Evolutionary conservation across 2,329 filamentous ascomycete species (phyloP).

Genomic region (Ascochyta rabiei): DNA sequence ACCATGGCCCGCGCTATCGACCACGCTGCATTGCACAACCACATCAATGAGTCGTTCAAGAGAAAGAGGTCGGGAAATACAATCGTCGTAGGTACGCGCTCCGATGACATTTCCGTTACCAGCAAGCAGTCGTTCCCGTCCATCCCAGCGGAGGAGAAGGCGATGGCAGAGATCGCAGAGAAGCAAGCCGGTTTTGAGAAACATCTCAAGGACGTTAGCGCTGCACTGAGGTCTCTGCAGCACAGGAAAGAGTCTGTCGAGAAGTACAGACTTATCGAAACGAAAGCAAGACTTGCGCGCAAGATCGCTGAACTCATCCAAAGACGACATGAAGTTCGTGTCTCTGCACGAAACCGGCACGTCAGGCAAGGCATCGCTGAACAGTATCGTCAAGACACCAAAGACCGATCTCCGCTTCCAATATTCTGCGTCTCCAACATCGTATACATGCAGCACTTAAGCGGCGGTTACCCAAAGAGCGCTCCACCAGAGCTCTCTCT

Average conservation of each 20-base stretch:
- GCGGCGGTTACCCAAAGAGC: slow-evolving; percentile 3
- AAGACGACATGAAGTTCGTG: background rate
- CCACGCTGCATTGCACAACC: slow-evolving; percentile 14
- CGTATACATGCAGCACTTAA: slow-evolving; percentile 23
- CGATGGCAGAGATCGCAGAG: slow-evolving; percentile 1
- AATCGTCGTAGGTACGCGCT: slow-evolving; percentile 26
- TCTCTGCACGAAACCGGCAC: slow-evolving; percentile 16
- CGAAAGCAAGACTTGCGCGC: background rate
- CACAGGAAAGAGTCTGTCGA: background rate
- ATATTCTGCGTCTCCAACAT: slow-evolving; percentile 29
- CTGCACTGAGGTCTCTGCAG: background rate
- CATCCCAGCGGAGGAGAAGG: slow-evolving; percentile 5
- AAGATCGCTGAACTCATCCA: background rate
- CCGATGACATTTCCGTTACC: slow-evolving; percentile 22
- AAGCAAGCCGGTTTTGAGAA: background rate
- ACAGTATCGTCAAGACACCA: slow-evolving; percentile 20
- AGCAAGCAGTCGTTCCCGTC: background rate
- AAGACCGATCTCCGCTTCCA: slow-evolving; percentile 12
- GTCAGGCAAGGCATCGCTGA: slow-evolving; percentile 8
- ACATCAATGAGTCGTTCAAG: slow-evolving; percentile 21
- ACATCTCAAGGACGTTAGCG: background rate
- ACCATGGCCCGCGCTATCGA: slow-evolving; percentile 23
- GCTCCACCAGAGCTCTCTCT: slow-evolving; percentile 8
- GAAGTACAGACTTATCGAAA: slow-evolving; percentile 3
- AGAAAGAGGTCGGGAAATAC: slow-evolving; percentile 22